Evolutionary conservation across 257 asterid genomes (phyloP), one percentile per base, ranked within the genome.

Genomic region (Solanum pimpinellifolium): DNA sequence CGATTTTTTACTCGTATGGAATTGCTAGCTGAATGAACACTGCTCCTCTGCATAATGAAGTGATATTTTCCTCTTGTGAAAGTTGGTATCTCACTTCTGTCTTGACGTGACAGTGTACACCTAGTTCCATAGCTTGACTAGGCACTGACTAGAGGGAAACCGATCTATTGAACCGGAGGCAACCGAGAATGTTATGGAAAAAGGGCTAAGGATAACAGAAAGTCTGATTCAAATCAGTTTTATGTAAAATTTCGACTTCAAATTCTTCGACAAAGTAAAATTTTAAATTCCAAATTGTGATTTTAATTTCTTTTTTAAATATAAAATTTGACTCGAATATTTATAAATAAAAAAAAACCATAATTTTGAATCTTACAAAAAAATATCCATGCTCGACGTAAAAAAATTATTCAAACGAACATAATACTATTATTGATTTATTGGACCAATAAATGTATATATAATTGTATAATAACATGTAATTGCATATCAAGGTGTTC

Each of bases 101-200:
- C 62, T 52, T 0, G n/a, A 18, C 11, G n/a, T 56, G 4, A 7
- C 0, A 1, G n/a, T 56, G 65, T 56, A 56, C 1, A 56, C 65
- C 65, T 18, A 56, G n/a, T 7, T 56, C 4, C 65, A 56, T 18
- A 56, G n/a, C 4, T 56, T 0, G 23, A 1, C 62, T 52, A 52
- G 62, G 16, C 23, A 52, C 4, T 52, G 23, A 2, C 23, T 52
- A 52, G 9, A 52, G 10, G 23, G 23, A 0, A 3, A 56, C 11
- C 4, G 4, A 56, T n/a, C 65, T 56, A 56, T 4, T 2, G 1
- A 0, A 56, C 11, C 11, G 1, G 65, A 56, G 1, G n/a, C 0
- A 0, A 23, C 10, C n/a, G n/a, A 18, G 4, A 56, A 56, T 56
- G n/a, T 7, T 56, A 18, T 1, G 2, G 7, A 56, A 18, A 56